These are phyloP conservation scores for Perkinsus olseni DNA, from an alignment of 169 alveolate species.

Conservation along the genomic window DNA sequence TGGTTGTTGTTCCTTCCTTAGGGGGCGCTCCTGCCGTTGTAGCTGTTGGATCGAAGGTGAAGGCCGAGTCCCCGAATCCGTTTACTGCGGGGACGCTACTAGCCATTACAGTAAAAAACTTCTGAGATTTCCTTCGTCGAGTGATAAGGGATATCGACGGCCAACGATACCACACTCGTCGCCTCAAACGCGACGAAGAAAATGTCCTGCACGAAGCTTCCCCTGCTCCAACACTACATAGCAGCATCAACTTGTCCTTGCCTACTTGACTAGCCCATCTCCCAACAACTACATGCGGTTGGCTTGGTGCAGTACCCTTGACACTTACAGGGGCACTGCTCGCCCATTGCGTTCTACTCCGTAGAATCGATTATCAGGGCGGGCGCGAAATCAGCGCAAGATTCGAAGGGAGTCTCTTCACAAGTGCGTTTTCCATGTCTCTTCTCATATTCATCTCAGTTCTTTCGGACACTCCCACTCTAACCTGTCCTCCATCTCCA, in stretches of 20 bases:
- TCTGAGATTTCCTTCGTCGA: background rate
- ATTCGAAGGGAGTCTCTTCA: background rate
- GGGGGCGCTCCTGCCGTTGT: background rate
- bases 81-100: background rate
- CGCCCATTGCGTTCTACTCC: background rate
- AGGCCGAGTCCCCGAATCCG: constrained; percentile 6
- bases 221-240: too few relatives aligned
- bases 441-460: background rate
- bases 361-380: background rate
- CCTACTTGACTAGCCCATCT: too few relatives aligned
- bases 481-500: background rate
- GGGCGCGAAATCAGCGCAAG: background rate
- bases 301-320: too few relatives aligned
- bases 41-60: background rate
- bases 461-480: background rate
- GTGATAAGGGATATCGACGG: too few relatives aligned
- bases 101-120: background rate
- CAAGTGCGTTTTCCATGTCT: background rate
- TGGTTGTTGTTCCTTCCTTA: background rate
- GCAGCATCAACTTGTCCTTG: too few relatives aligned
- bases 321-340: background rate
- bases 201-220: too few relatives aligned
- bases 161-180: too few relatives aligned
- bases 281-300: too few relatives aligned
- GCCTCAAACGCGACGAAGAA: too few relatives aligned